A percentile compares a stretch with the other conserved stretches of the same genome.
These are phyloP conservation scores for Tetrapisispora phaffii DNA, from an alignment of 805 yeast species.

Conservation along the genomic window DNA sequence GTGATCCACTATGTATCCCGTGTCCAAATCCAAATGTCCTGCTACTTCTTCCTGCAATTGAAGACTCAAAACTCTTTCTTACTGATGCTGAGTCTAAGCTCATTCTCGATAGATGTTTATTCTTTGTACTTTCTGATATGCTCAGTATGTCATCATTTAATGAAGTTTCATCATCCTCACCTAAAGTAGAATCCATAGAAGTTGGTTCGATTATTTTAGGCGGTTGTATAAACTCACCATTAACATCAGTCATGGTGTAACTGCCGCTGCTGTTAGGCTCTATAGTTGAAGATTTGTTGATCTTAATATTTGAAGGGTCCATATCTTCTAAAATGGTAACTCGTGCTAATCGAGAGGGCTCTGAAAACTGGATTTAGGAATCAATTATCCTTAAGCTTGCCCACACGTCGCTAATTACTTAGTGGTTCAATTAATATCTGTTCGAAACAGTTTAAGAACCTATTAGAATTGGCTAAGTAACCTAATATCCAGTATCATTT, in stretches of 20 bases:
- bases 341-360: not conserved
- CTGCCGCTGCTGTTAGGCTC: not conserved
- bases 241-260: too few relatives aligned
- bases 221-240: too few relatives aligned
- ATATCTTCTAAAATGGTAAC: not conserved
- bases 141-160: conserved; percentile 31
- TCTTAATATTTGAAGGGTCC: not conserved
- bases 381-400: not conserved
- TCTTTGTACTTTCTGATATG: conserved; percentile 13
- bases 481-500: too few relatives aligned
- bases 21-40: conserved; percentile 16
- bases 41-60: conserved; percentile 14
- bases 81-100: conserved; percentile 19
- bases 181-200: conserved; percentile 5
- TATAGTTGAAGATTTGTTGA: not conserved
- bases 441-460: too few relatives aligned
- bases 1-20: conserved; percentile 23
- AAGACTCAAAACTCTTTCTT: conserved; percentile 28
- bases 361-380: not conserved
- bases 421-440: too few relatives aligned
- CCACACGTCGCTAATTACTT: too few relatives aligned
- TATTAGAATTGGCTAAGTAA: too few relatives aligned
- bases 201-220: conserved; percentile 4
- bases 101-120: conserved; percentile 12
- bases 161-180: conserved; percentile 18